A percentile compares a stretch with the other conserved stretches of the same genome.
phyloP scores from a whole-genome alignment of 805 yeast genomes.

The Nakazawaea ishiwadae region DNA sequence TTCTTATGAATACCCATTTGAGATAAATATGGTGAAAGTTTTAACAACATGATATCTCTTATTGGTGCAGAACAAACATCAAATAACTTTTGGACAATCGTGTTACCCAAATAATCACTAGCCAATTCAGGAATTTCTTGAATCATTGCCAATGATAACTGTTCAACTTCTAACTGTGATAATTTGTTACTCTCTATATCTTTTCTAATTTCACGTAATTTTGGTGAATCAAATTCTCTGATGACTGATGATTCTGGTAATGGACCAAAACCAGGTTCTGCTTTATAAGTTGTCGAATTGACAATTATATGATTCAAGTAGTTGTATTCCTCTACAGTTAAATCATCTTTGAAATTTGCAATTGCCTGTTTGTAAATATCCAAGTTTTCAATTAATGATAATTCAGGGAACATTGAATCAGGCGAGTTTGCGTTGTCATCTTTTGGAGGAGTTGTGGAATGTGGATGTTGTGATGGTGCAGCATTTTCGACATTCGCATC shows the following conservation, averaged over 20 bases:
- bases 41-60: constrained; percentile 76
- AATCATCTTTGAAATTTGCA: constrained; percentile 64
- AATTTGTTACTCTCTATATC: constrained; percentile 51
- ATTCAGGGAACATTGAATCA: constrained; percentile 15
- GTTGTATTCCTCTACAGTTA: constrained; percentile 40
- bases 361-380: constrained; percentile 24
- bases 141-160: constrained; percentile 75
- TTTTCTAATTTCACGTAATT: constrained; percentile 81
- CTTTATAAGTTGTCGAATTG: constrained; percentile 35
- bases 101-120: constrained; percentile 91
- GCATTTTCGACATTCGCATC: constrained; percentile 20
- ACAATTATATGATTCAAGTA: constrained; percentile 43
- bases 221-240: constrained; percentile 83
- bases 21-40: constrained; percentile 73
- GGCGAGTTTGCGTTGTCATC: constrained; percentile 18
- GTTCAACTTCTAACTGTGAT: constrained; percentile 67
- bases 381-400: constrained; percentile 15
- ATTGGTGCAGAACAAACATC: constrained; percentile 64
- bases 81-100: constrained; percentile 89
- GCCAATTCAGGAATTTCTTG: constrained; percentile 88
- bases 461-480: constrained; percentile 8
- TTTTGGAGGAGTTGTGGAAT: too few species aligned
- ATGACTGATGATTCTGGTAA: constrained; percentile 67
- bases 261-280: constrained; percentile 58
- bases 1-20: constrained; percentile 95